These are phyloP conservation scores for Fragaria vesca DNA, from an alignment of 306 rosid genomes.

Conservation along the genomic window DNA sequence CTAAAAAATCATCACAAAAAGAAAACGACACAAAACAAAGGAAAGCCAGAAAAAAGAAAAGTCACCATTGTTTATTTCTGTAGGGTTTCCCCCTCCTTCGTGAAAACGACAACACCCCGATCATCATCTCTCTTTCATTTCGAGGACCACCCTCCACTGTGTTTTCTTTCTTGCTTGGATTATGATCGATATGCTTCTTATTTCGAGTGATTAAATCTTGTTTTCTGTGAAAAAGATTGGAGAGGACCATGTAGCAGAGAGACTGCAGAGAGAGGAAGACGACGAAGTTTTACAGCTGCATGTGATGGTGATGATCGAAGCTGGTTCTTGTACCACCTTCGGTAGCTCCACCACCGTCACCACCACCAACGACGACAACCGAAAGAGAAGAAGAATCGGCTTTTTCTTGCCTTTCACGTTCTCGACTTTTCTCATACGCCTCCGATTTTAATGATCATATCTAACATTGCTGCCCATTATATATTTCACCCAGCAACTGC, in stretches of 20 bases:
- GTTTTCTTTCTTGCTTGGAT: not conserved
- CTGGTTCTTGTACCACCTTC: conserved; percentile 16
- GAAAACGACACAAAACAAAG: conserved; percentile 16
- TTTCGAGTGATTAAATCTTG: not conserved
- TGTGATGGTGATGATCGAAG: conserved; percentile 54
- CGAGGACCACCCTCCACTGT: not conserved
- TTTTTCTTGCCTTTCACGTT: conserved; percentile 5
- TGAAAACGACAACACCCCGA: conserved; percentile 26
- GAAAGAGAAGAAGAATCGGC: not conserved
- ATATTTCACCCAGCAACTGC: not conserved
- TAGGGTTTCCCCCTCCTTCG: conserved; percentile 7
- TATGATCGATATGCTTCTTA: not conserved
- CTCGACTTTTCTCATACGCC: not conserved
- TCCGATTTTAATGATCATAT: not conserved
- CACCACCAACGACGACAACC: conserved; percentile 18
- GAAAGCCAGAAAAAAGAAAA: conserved; percentile 21
- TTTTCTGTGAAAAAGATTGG: not conserved
- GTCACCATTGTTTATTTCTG: conserved; percentile 19
- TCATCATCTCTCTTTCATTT: not conserved
- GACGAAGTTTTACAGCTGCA: conserved; percentile 51
- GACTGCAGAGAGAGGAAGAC: conserved; percentile 10
- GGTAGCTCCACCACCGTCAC: conserved; percentile 18
- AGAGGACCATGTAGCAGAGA: conserved; percentile 16
- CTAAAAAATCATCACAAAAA: conserved; percentile 8
- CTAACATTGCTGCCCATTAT: not conserved